Percentiles rank a stretch among this genome's conserved stretches.
phyloP scores from a whole-genome alignment of 371 early-diverging fungal species.

The Phascolomyces articulosus region DNA sequence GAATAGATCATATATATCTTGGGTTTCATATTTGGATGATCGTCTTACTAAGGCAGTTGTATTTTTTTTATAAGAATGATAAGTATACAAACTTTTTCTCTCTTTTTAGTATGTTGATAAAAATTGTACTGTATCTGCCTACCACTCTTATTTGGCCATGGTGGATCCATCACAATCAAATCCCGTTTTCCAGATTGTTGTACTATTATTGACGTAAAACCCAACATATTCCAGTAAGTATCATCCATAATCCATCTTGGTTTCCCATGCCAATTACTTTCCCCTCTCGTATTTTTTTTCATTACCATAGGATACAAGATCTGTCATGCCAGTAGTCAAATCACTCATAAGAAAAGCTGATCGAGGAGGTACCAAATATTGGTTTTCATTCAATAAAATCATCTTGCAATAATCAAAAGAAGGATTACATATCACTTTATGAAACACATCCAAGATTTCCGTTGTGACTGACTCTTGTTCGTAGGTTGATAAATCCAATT shows the following conservation, averaged over 20 bases:
- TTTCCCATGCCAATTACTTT: no score
- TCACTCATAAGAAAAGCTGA: constrained; percentile 43
- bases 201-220: constrained; percentile 6
- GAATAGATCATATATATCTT: constrained; percentile 73
- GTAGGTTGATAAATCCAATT: not conserved
- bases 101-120: no score
- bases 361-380: constrained; percentile 40
- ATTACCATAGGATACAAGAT: constrained; percentile 33
- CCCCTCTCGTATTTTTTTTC: not conserved
- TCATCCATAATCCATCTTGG: no score
- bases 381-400: constrained; percentile 19
- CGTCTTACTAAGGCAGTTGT: constrained; percentile 46
- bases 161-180: constrained; percentile 77
- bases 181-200: constrained; percentile 47
- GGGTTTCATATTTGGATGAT: constrained; percentile 56
- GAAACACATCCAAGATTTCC: constrained; percentile 38
- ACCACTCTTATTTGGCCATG: constrained; percentile 76
- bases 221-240: no score
- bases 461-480: constrained; percentile 13
- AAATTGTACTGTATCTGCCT: no score
- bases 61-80: no score
- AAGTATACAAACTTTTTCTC: no score
- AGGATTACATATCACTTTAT: constrained; percentile 22
- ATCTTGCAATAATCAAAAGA: constrained; percentile 11
- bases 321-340: constrained; percentile 28